phyloP scores from a whole-genome alignment of 352 stramenopile genomes.

The Phytopythium oedochilum region DNA sequence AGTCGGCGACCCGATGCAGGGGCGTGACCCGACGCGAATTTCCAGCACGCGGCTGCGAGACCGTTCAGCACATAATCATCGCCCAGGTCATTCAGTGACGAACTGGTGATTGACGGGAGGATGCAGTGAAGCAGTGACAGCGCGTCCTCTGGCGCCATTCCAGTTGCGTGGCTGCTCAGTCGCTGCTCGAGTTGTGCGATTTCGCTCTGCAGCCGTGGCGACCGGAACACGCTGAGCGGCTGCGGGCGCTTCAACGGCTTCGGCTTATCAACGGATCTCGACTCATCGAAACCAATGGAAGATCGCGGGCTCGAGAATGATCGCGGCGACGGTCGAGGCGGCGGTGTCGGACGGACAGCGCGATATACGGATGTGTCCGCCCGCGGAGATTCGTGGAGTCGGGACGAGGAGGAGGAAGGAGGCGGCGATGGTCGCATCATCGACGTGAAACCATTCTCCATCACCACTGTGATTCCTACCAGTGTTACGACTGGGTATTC shows the following conservation, averaged over 20 bases:
- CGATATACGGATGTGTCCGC: neutral
- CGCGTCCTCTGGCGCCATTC: conserved; percentile 24
- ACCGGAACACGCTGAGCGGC: conserved; percentile 19
- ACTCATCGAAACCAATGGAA: neutral
- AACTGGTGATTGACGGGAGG: neutral
- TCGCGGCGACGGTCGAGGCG: neutral
- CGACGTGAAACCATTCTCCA: neutral
- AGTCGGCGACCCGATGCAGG: neutral
- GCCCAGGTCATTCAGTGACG: neutral
- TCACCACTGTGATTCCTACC: neutral
- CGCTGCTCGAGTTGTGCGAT: conserved; percentile 26
- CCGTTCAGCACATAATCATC: neutral
- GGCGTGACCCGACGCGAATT: conserved; percentile 2
- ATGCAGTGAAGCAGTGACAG: conserved; percentile 20
- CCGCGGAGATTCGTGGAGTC: neutral
- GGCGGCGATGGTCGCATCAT: neutral
- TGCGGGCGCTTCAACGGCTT: neutral
- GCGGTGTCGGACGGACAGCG: neutral
- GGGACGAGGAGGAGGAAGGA: neutral
- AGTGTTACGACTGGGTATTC: neutral
- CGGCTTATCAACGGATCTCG: neutral
- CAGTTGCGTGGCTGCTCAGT: conserved; percentile 1
- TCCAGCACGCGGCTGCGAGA: conserved; percentile 32
- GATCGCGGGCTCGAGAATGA: neutral
- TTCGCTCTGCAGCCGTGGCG: conserved; percentile 22